phyloP scores from a whole-genome alignment of 495 filamentous ascomycete genomes.

The Paragyromitra xinjiangensis region DNA sequence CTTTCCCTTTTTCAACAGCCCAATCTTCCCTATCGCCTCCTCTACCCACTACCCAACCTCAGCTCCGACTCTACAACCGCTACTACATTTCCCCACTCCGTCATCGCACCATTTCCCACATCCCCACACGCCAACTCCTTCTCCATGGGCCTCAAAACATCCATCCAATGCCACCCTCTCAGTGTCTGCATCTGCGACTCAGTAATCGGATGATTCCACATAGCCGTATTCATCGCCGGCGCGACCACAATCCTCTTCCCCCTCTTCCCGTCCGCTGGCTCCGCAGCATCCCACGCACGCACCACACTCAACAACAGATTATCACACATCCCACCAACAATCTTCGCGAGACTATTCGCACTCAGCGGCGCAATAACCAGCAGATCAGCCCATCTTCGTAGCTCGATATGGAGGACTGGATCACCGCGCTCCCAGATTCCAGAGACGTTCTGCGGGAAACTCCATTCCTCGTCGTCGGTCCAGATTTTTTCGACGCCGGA shows the following conservation, averaged over 20 bases:
- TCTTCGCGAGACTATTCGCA: constrained; percentile 84
- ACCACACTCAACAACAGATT: constrained; percentile 75
- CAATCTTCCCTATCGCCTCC: background rate
- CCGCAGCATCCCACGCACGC: constrained; percentile 85
- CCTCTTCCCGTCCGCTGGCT: constrained; percentile 58
- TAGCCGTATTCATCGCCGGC: constrained; percentile 88
- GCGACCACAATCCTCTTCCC: constrained; percentile 62
- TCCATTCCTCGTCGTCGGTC: constrained; percentile 81
- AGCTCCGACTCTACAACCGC: constrained; percentile 65
- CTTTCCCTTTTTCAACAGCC: background rate
- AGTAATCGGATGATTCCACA: constrained; percentile 89
- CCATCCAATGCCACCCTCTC: constrained; percentile 72
- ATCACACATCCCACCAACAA: constrained; percentile 72
- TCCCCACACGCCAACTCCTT: constrained; percentile 87
- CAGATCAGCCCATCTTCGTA: constrained; percentile 80
- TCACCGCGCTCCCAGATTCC: constrained; percentile 63
- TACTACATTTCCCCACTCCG: constrained; percentile 77
- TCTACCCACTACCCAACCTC: constrained; percentile 23
- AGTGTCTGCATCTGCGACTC: constrained; percentile 72
- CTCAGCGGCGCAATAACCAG: constrained; percentile 80
- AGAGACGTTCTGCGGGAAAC: constrained; percentile 67
- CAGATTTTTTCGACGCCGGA: constrained; percentile 61
- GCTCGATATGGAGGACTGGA: constrained; percentile 84
- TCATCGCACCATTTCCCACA: constrained; percentile 78
- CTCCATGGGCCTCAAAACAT: constrained; percentile 72